A percentile compares a stretch with the other conserved stretches of the same genome.
Evolutionary conservation across 2,329 filamentous ascomycete species (phyloP).

Genomic region (Sclerotiophoma versabilis): DNA sequence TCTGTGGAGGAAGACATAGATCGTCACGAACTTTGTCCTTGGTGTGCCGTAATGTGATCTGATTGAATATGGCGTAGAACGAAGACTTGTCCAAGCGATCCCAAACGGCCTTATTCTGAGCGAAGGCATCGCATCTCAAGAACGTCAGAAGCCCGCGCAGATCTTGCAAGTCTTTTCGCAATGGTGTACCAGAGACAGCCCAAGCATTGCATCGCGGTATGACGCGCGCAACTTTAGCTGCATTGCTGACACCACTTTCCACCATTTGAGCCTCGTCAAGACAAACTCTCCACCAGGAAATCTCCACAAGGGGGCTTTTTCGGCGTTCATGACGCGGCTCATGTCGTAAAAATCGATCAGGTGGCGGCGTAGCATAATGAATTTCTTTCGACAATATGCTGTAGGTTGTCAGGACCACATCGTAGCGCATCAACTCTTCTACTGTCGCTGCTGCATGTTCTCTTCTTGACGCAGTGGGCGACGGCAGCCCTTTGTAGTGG

Average conservation of each 20-base stretch:
- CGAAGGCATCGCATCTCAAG: conserved; percentile 79
- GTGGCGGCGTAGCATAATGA: conserved; percentile 74
- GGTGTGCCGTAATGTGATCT: conserved; percentile 81
- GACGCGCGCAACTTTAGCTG: conserved; percentile 78
- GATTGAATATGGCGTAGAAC: conserved; percentile 73
- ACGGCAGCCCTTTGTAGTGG: conserved; percentile 62
- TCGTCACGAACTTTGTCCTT: conserved; percentile 83
- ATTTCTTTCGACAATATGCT: conserved; percentile 79
- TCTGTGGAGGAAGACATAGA: conserved; percentile 80
- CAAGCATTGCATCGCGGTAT: conserved; percentile 88
- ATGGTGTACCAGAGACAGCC: conserved; percentile 90
- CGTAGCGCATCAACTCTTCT: conserved; percentile 57
- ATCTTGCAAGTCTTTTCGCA: conserved; percentile 80
- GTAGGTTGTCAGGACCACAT: conserved; percentile 70
- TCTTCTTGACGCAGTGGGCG: conserved; percentile 36
- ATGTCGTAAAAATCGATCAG: conserved; percentile 72
- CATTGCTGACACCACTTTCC: conserved; percentile 84
- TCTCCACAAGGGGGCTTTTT: conserved; percentile 78
- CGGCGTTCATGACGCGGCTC: conserved; percentile 70
- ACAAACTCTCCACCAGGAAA: conserved; percentile 86
- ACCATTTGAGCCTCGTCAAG: conserved; percentile 87
- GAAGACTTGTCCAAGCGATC: conserved; percentile 69
- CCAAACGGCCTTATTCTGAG: conserved; percentile 70
- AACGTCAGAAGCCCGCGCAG: conserved; percentile 83
- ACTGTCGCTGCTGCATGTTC: conserved; percentile 51